Conservation (phyloP, 352 stramenopile genomes). For the Phytopythium litorale region DNA sequence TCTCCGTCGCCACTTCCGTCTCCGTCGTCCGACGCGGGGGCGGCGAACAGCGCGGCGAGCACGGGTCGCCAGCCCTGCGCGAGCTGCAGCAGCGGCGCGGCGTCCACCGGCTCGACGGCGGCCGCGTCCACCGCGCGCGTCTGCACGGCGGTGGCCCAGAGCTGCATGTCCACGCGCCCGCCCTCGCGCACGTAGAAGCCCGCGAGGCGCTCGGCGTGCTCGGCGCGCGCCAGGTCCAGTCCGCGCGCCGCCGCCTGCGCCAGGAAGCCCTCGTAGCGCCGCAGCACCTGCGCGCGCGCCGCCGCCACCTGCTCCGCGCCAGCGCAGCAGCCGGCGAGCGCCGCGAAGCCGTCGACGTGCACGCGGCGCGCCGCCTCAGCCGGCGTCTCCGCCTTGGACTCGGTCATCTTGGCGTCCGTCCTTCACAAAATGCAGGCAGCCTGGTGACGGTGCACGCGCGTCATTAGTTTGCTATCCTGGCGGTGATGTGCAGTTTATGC, state of each 20-base stretch:
- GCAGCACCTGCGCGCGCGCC: conserved; percentile 24
- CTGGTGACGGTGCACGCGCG: neutral
- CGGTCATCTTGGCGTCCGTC: neutral
- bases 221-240: conserved; percentile 26
- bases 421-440: too few relatives aligned
- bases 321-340: conserved; percentile 19
- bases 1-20: neutral
- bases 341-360: conserved; percentile 49
- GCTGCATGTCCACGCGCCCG: conserved; percentile 69
- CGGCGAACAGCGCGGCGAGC: conserved; percentile 16
- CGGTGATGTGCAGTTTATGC: neutral
- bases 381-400: neutral
- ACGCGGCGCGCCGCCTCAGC: conserved; percentile 17
- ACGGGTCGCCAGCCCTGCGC: conserved; percentile 25
- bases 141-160: conserved; percentile 23
- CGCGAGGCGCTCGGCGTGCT: conserved; percentile 47
- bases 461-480: neutral
- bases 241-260: conserved; percentile 17
- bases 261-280: conserved; percentile 36
- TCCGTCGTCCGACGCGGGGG: conserved; percentile 6
- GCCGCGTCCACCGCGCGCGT: conserved; percentile 6
- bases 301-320: conserved; percentile 14
- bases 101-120: conserved; percentile 15
- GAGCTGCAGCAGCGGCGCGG: conserved; percentile 26
- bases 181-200: conserved; percentile 74